These are phyloP conservation scores for Pseudogymnoascus destructans DNA, from an alignment of 2,329 filamentous ascomycete genomes.

Conservation along the genomic window DNA sequence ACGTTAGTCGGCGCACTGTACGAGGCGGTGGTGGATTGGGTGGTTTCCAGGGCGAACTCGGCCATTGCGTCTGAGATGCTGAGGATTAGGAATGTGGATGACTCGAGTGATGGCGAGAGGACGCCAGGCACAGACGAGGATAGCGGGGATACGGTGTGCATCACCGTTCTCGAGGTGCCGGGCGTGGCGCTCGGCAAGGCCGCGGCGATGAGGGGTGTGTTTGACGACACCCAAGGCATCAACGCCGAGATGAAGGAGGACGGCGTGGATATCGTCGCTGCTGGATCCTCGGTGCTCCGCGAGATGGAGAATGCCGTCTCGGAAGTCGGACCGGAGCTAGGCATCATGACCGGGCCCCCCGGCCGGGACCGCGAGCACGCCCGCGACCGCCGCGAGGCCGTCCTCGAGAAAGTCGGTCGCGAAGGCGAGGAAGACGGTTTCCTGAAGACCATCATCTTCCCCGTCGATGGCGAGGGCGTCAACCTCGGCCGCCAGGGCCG, in stretches of 20 bases:
- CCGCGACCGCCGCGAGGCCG: constrained; percentile 66
- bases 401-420: constrained; percentile 77
- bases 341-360: constrained; percentile 53
- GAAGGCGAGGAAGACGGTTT: constrained; percentile 75
- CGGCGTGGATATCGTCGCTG: constrained; percentile 61
- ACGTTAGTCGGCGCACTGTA: constrained; percentile 78
- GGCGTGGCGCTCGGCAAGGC: constrained; percentile 72
- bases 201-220: constrained; percentile 75
- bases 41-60: constrained; percentile 76
- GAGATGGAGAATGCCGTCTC: constrained; percentile 77
- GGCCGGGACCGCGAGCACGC: constrained; percentile 64
- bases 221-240: constrained; percentile 85
- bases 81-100: constrained; percentile 50
- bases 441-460: constrained; percentile 68
- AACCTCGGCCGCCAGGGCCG: constrained; percentile 65
- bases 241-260: constrained; percentile 97
- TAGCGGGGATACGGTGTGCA: constrained; percentile 68
- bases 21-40: constrained; percentile 89
- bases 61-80: constrained; percentile 67
- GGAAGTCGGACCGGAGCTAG: constrained; percentile 66
- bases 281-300: constrained; percentile 68
- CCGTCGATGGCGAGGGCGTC: constrained; percentile 64
- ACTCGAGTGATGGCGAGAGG: constrained; percentile 48
- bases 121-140: constrained; percentile 60
- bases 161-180: constrained; percentile 80